Evolutionary conservation across 345 rosid genomes (phyloP).

Genomic region (Brassica nigra): DNA sequence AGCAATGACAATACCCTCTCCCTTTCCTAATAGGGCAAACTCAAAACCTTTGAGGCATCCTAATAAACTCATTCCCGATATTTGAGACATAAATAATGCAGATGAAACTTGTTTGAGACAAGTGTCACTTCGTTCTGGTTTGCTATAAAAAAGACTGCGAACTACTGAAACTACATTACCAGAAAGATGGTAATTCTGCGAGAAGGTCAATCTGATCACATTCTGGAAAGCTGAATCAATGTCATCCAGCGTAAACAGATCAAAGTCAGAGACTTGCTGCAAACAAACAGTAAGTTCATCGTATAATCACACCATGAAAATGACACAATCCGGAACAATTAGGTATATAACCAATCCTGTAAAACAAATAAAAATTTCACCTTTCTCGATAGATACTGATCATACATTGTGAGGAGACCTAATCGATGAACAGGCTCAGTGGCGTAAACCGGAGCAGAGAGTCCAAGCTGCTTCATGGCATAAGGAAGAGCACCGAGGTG

Average conservation of each 20-base stretch:
- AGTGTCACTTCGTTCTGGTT: background rate
- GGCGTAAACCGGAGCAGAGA: slow-evolving; percentile 80
- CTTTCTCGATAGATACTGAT: slow-evolving; percentile 86
- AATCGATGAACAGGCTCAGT: slow-evolving; percentile 83
- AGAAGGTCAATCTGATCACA: slow-evolving; percentile 81
- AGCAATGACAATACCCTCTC: slow-evolving; percentile 94
- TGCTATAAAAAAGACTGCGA: background rate
- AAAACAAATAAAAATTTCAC: slow-evolving; percentile 30
- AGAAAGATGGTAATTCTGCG: slow-evolving; percentile 82
- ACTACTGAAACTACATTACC: slow-evolving; percentile 48
- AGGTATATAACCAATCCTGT: background rate
- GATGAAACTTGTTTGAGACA: background rate
- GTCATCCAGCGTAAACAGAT: slow-evolving; percentile 87
- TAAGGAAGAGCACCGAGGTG: slow-evolving; percentile 96
- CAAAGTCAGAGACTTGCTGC: slow-evolving; percentile 97
- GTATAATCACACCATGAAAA: slow-evolving; percentile 19
- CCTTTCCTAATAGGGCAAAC: slow-evolving; percentile 60
- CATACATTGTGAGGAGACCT: slow-evolving; percentile 95
- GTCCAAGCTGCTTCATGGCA: slow-evolving; percentile 85
- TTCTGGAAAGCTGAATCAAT: slow-evolving; percentile 89
- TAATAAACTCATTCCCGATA: background rate
- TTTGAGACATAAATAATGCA: too few relatives aligned
- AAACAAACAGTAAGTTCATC: slow-evolving; percentile 29
- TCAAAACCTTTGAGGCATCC: background rate
- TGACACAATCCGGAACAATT: background rate